Conservation (phyloP, 169 alveolate genomes). For the Gregarina niphandrodes region DNA sequence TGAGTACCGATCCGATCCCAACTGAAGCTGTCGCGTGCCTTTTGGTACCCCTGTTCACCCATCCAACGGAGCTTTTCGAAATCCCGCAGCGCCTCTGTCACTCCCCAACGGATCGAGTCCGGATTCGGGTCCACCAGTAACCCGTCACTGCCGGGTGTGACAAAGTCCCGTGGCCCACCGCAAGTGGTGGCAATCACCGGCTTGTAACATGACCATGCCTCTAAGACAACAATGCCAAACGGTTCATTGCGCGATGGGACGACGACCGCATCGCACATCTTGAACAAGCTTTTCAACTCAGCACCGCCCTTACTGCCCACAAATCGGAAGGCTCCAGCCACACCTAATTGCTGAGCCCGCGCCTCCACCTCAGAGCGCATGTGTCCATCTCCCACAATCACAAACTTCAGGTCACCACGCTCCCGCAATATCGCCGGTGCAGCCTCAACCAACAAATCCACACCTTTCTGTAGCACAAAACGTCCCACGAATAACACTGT, state of each 20-base stretch:
- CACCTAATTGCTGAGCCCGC: conserved; percentile 31
- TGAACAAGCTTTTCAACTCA: conserved; percentile 22
- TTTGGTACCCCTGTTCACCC: conserved; percentile 33
- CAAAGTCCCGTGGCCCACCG: conserved; percentile 45
- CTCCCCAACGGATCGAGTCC: conserved; percentile 39
- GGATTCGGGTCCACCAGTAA: conserved; percentile 36
- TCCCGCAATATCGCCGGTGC: conserved; percentile 8
- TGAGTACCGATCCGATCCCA: conserved; percentile 30
- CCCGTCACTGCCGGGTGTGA: conserved; percentile 28
- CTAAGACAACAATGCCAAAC: conserved; percentile 42
- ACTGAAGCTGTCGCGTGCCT: conserved; percentile 30
- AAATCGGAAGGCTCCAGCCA: conserved; percentile 11
- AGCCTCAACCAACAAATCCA: conserved; percentile 34
- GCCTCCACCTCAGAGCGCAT: conserved; percentile 30
- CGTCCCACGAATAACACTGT: conserved; percentile 40
- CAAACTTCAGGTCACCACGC: conserved; percentile 36
- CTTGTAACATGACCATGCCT: conserved; percentile 40
- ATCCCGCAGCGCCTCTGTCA: conserved; percentile 29
- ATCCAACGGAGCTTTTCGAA: conserved; percentile 33
- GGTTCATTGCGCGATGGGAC: conserved; percentile 45
- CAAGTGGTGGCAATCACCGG: conserved; percentile 45
- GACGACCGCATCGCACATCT: conserved; percentile 43
- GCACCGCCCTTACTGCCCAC: conserved; percentile 16
- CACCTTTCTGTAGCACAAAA: conserved; percentile 43
- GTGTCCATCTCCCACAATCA: conserved; percentile 47